Evolutionary conservation across 1,284 basidiomycete species (phyloP), one percentile per base, ranked within the genome.

Genomic region (Microbotryum lychnidis-dioicae): DNA sequence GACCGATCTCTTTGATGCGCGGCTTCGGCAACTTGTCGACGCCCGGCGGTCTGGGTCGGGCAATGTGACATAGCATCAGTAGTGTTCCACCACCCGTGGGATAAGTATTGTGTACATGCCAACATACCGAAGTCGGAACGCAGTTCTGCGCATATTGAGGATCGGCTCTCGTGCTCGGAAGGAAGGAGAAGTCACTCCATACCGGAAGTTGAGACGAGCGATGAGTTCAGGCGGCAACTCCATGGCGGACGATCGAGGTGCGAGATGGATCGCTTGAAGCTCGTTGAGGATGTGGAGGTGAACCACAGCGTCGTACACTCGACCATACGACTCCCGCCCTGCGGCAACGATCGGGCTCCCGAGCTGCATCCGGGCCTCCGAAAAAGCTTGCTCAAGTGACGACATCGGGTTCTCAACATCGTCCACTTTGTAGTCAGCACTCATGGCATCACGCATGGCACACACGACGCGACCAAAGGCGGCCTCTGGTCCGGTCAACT

Each of bases 91-190:
- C 21, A 14, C 48, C 21, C 10, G 48, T 2, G n/a, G 25, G 48
- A 4, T 49, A 49, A 3, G 48, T 50, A 50, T 23, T 27, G 9
- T 23, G 20, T 27, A 16, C 18, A 27, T 7, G 44, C 29, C 27
- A 6, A 69, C 80, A 72, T 70, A 90, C 89, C 80, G 81, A 49
- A 91, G 76, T 27, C 83, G 80, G 73, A 96, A 89, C 0, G 89
- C 91, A 1, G 89, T 89, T 56, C 96, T 80, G 20, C 92, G 84
- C 78, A 96, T 86, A 71, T 89, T 94, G 33, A 99, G 78, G 52
- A 97, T 81, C 6, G 91, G 87, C 75, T 98, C 96, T 14, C 89
- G 85, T 44, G 83, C 85, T n/a, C 90, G 84, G 78, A 97, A 98
- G 1, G 89, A 89, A 0, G 96, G 93, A 4, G 93, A 80, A 0